These are phyloP conservation scores for Saccharomyces hybrid DNA, from an alignment of 1,139 yeast species.

Conservation along the genomic window DNA sequence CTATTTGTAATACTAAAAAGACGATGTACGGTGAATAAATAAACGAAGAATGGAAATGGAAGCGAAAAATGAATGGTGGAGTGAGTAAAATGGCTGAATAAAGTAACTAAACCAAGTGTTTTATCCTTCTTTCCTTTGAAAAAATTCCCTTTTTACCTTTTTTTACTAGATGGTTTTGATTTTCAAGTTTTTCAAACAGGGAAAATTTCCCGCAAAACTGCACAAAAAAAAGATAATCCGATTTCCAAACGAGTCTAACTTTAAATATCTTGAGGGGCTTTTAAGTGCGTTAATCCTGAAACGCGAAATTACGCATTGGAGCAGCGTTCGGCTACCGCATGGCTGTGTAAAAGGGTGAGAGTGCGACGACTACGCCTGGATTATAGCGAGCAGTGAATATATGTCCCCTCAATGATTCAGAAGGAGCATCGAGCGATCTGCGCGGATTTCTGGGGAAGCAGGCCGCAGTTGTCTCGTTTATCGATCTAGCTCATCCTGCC, in stretches of 20 bases:
- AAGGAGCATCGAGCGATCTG: background rate
- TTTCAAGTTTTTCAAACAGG: background rate
- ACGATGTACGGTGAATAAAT: background rate
- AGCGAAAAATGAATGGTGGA: background rate
- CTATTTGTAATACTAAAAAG: background rate
- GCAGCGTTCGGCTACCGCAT: background rate
- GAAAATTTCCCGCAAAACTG: slow-evolving; percentile 2
- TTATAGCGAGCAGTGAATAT: background rate
- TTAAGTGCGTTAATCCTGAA: background rate
- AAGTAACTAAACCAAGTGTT: background rate
- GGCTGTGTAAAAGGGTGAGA: background rate
- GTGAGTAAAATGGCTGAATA: background rate
- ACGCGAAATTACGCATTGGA: background rate
- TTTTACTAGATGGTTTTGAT: background rate
- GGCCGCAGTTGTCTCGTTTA: slow-evolving; percentile 4
- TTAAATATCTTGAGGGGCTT: background rate
- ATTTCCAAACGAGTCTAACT: background rate
- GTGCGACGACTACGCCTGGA: background rate
- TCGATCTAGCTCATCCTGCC: slow-evolving; percentile 26
- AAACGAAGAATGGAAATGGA: background rate
- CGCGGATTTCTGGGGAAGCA: background rate
- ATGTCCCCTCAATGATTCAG: background rate
- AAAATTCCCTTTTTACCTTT: background rate
- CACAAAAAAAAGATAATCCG: slow-evolving; percentile 4
- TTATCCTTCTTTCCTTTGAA: background rate